Conservation (phyloP, 202 grass and related monocot genomes). For the Schoenoplectus tabernaemontani region DNA sequence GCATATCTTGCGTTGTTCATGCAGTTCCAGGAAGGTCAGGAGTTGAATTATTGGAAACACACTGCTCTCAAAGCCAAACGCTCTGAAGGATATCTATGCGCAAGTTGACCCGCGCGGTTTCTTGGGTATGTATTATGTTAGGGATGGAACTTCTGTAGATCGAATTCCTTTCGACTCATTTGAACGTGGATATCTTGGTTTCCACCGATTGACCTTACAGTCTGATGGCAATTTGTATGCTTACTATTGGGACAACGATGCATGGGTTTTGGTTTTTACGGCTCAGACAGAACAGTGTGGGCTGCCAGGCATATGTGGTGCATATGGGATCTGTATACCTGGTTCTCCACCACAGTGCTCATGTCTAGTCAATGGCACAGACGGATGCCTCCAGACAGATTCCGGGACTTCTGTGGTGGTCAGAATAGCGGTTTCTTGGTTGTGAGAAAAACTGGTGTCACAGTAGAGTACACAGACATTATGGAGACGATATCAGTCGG, state of each 20-base stretch:
- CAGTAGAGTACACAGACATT: constrained; percentile 48
- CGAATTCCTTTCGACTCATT: constrained; percentile 66
- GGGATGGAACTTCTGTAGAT: constrained; percentile 19
- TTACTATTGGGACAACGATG: constrained; percentile 55
- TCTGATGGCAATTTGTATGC: constrained; percentile 74
- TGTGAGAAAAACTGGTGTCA: constrained; percentile 39
- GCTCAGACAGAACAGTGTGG: constrained; percentile 47
- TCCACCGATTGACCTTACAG: constrained; percentile 60
- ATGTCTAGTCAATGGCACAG: constrained; percentile 36
- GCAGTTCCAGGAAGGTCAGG: constrained; percentile 28
- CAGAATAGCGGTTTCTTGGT: constrained; percentile 27
- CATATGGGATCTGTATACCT: constrained; percentile 55
- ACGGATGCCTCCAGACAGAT: constrained; percentile 34
- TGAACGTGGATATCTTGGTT: constrained; percentile 24
- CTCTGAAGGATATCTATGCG: constrained; percentile 45
- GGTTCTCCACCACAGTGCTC: constrained; percentile 28
- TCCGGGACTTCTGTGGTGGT: constrained; percentile 35
- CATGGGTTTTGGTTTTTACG: constrained; percentile 42
- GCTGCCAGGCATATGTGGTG: constrained; percentile 56
- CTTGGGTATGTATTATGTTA: constrained; percentile 48
- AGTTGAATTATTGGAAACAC: constrained; percentile 49
- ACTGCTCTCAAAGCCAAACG: constrained; percentile 28
- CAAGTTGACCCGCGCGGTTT: constrained; percentile 43
- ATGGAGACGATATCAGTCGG: constrained; percentile 28
- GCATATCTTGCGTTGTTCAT: constrained; percentile 47